Evolutionary conservation across 1,284 basidiomycete species (phyloP), one percentile per base, ranked within the genome.

Genomic region (Pyrrhoderma lamaoense): DNA sequence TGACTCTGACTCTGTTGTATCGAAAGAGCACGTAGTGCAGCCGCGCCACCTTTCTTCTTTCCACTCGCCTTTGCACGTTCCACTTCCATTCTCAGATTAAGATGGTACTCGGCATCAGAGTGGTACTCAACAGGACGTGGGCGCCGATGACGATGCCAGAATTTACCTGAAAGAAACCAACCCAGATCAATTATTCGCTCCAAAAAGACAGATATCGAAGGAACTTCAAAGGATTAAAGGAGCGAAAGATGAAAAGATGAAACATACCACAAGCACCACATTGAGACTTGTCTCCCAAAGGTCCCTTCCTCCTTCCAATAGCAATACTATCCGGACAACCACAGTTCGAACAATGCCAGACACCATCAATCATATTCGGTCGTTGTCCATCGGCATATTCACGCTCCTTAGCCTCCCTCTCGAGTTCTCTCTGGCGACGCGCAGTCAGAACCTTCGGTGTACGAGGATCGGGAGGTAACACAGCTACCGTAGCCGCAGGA

Each of bases 311-410:
- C 57, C 87, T 72, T 8, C 91, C 89, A 47, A 91, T 73, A 2
- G 91, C 87, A 49, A 93, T 82, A 57, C 71, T 79, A 62, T 91
- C 92, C 0, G 93, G 91, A 62, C 88, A 88, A 16, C 92, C 92
- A 58, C 85, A 93, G 62, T 93, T 93, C 40, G 87, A 90, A 65
- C 92, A 95, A 68, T 92, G 89, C 92, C 92, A 95, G 2, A 85
- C 74, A 0, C 89, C 90, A 60, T 92, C 72, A 61, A 93, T 86
- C 60, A 80, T 74, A 62, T 90, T 89, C 39, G 82, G 74, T 60
- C 89, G 89, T 61, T 89, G 85, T 7, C 85, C 84, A 60, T 89
- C 86, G 27, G 79, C 81, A 60, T 80, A 88, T 64, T 89, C 87
- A 61, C 74, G 82, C 64, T 88, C 86, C 64, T 88, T 89, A 18